phyloP scores from a whole-genome alignment of 1,284 basidiomycete genomes.

The Wallemia mellicola region DNA sequence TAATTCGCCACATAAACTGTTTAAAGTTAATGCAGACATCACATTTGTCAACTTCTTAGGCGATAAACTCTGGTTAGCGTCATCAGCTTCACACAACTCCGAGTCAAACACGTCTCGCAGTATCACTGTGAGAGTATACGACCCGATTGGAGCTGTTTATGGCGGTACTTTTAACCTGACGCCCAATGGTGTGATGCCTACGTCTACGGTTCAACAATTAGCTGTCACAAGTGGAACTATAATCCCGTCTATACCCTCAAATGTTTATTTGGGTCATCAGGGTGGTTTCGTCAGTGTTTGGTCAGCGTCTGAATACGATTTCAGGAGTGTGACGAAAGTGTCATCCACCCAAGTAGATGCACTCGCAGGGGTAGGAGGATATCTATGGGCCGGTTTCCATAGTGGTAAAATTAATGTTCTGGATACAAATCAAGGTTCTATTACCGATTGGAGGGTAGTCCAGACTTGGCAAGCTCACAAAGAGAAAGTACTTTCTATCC shows the following conservation, averaged over 20 bases:
- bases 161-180: not conserved
- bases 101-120: not conserved
- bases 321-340: slow-evolving; percentile 27
- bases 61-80: not conserved
- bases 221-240: slow-evolving; percentile 51
- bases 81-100: not conserved
- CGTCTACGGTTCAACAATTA: not conserved
- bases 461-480: slow-evolving; percentile 73
- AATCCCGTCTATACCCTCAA: slow-evolving; percentile 32
- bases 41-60: not conserved
- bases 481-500: slow-evolving; percentile 36
- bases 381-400: slow-evolving; percentile 57
- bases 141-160: not conserved
- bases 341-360: slow-evolving; percentile 45
- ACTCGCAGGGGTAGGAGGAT: slow-evolving; percentile 44
- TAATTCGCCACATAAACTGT: not conserved
- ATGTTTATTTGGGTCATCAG: slow-evolving; percentile 73
- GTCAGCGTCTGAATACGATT: slow-evolving; percentile 16
- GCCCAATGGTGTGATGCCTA: not conserved
- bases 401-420: slow-evolving; percentile 49
- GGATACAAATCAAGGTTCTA: slow-evolving; percentile 29
- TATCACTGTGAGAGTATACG: not conserved
- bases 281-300: slow-evolving; percentile 62
- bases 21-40: not conserved
- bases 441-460: slow-evolving; percentile 45